Conservation (phyloP, 23 red algal species). For the Cyanidiococcus yangmingshanensis region DNA sequence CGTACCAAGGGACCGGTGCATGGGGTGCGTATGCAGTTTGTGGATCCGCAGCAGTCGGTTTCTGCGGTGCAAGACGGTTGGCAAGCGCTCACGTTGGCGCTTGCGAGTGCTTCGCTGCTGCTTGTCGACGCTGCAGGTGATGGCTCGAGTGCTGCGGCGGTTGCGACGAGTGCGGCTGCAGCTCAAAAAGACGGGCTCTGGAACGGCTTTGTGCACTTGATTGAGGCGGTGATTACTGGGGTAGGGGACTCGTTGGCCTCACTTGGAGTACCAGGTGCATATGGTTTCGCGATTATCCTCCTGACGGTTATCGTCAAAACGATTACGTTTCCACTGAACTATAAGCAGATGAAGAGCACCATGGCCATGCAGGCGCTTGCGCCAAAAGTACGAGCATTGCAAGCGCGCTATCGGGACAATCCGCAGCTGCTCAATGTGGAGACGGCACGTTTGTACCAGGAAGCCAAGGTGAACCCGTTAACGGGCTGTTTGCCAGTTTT, state of each 20-base stretch:
- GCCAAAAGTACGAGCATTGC: constrained; percentile 77
- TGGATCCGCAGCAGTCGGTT: not conserved
- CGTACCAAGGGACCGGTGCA: too few relatives aligned
- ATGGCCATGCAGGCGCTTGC: constrained; percentile 88
- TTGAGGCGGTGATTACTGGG: constrained; percentile 48
- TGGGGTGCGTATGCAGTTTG: not conserved
- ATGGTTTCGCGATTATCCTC: constrained; percentile 84
- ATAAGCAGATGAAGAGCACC: constrained; percentile 87
- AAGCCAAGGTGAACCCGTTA: constrained; percentile 87
- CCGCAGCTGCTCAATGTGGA: constrained; percentile 78
- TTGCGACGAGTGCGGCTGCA: constrained; percentile 30
- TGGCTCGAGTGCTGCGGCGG: constrained; percentile 17
- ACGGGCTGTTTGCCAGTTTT: constrained; percentile 90
- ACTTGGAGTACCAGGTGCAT: constrained; percentile 57
- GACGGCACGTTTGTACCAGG: constrained; percentile 83
- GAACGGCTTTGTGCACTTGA: constrained; percentile 52
- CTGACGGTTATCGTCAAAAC: constrained; percentile 86
- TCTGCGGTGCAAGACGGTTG: not conserved
- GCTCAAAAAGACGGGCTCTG: constrained; percentile 64
- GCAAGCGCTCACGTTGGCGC: not conserved
- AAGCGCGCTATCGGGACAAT: constrained; percentile 83
- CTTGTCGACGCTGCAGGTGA: not conserved
- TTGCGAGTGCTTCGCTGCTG: not conserved
- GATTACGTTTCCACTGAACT: constrained; percentile 92
- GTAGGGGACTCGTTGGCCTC: constrained; percentile 39